phyloP scores from a whole-genome alignment of 176 grass and related monocot genomes.

The Leersia perrieri region DNA sequence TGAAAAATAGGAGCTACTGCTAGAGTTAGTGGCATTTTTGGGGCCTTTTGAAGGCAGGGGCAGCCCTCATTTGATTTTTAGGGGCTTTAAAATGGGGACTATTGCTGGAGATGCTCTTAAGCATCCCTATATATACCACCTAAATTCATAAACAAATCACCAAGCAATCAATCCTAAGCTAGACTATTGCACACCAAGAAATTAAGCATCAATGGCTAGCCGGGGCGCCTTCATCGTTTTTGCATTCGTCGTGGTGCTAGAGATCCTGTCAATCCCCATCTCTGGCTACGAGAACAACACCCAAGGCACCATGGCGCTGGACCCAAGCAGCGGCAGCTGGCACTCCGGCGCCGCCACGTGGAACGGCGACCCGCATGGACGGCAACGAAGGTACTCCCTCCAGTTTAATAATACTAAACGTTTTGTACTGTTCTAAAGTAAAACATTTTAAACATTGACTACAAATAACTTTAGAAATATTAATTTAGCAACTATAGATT shows the following conservation, averaged over 20 bases:
- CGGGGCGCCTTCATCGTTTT: neutral
- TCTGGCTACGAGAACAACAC: constrained; percentile 22
- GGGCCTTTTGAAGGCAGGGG: too few relatives aligned
- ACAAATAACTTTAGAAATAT: too few relatives aligned
- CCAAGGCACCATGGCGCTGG: neutral
- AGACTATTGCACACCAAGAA: neutral
- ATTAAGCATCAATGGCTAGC: constrained; percentile 17
- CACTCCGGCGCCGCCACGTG: constrained; percentile 67
- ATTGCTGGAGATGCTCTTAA: too few relatives aligned
- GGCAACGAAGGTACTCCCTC: constrained; percentile 79
- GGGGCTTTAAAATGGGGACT: too few relatives aligned
- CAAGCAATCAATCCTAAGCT: neutral
- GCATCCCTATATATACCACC: constrained; percentile 23
- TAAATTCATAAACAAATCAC: neutral
- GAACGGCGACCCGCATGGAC: constrained; percentile 65
- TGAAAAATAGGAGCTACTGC: too few relatives aligned
- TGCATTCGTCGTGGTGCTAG: neutral
- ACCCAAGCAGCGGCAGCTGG: constrained; percentile 38
- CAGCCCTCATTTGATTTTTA: too few relatives aligned
- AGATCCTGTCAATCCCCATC: constrained; percentile 6
- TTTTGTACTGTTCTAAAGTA: too few relatives aligned
- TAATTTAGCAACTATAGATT: too few relatives aligned
- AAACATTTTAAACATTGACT: too few relatives aligned
- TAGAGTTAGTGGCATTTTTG: too few relatives aligned
- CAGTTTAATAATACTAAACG: too few relatives aligned